Conservation (phyloP, 2,329 filamentous ascomycete genomes). For the Arthrobotrys sinensis region DNA sequence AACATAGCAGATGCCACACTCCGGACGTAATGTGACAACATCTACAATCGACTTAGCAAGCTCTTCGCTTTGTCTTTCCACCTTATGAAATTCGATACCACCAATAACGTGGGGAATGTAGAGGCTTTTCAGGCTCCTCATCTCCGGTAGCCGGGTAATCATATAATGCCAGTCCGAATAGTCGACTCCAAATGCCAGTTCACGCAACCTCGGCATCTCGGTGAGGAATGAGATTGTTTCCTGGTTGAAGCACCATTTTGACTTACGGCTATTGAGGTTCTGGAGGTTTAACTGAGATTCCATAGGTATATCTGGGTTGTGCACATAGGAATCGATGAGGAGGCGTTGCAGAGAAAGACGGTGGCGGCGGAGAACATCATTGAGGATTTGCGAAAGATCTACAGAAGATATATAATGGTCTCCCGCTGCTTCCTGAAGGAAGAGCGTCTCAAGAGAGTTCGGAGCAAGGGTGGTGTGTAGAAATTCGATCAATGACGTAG, state of each 20-base stretch:
- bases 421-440: slow-evolving; percentile 78
- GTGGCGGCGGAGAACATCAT: slow-evolving; percentile 79
- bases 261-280: slow-evolving; percentile 72
- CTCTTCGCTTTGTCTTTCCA: slow-evolving; percentile 76
- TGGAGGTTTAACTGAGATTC: slow-evolving; percentile 65
- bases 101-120: slow-evolving; percentile 77
- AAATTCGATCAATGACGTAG: slow-evolving; percentile 79
- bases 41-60: slow-evolving; percentile 83
- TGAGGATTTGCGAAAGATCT: slow-evolving; percentile 79
- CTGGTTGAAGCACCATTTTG: slow-evolving; percentile 79
- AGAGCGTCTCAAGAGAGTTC: slow-evolving; percentile 83
- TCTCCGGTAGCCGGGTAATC: slow-evolving; percentile 79
- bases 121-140: slow-evolving; percentile 79
- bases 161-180: slow-evolving; percentile 88
- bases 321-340: slow-evolving; percentile 70
- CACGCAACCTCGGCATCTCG: slow-evolving; percentile 80
- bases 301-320: slow-evolving; percentile 61
- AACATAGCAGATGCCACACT: slow-evolving; percentile 83
- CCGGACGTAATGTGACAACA: slow-evolving; percentile 81
- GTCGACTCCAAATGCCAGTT: slow-evolving; percentile 80
- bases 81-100: slow-evolving; percentile 73
- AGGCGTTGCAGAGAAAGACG: slow-evolving; percentile 79
- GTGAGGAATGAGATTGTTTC: slow-evolving; percentile 82
- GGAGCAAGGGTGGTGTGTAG: slow-evolving; percentile 83
- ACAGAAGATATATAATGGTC: slow-evolving; percentile 72